phyloP scores from a whole-genome alignment of 176 grass and related monocot species.

The Dendrocalamus sinicus region DNA sequence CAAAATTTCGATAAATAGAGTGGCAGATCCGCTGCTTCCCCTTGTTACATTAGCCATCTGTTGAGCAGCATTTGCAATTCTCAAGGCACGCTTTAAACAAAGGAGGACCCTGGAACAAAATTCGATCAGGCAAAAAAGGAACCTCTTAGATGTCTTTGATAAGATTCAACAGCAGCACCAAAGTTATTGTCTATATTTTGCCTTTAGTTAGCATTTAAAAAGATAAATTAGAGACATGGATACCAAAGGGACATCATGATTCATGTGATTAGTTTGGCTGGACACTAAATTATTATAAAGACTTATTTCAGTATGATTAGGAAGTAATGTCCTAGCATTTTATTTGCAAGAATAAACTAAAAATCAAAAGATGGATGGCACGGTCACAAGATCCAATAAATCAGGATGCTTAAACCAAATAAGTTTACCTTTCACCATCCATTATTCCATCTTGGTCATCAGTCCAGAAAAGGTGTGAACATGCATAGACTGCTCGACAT shows the following conservation, averaged over 20 bases:
- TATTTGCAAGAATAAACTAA: constrained; percentile 14
- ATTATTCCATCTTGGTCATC: constrained; percentile 98
- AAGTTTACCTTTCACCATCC: constrained; percentile 93
- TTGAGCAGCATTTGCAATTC: constrained; percentile 95
- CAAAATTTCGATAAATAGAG: constrained; percentile 95
- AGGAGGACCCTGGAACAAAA: constrained; percentile 83
- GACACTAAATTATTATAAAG: not conserved
- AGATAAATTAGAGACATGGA: not conserved
- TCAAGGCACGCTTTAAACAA: constrained; percentile 96
- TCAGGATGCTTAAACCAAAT: not conserved
- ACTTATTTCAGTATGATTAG: constrained; percentile 29
- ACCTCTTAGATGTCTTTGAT: constrained; percentile 7
- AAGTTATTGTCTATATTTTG: constrained; percentile 2
- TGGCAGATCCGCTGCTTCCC: constrained; percentile 79
- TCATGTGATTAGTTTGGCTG: not conserved
- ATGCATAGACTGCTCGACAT: constrained; percentile 97
- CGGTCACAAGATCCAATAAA: not conserved
- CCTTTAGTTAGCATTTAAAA: constrained; percentile 15
- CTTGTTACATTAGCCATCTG: constrained; percentile 89
- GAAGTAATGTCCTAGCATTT: not conserved
- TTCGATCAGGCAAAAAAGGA: constrained; percentile 16
- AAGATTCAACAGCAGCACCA: constrained; percentile 6
- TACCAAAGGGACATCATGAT: not conserved
- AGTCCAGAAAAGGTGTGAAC: constrained; percentile 98
- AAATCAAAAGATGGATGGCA: not conserved